Base-by-base conservation (phyloP, 352 stramenopile species). In the Pythium apleroticum region DNA sequence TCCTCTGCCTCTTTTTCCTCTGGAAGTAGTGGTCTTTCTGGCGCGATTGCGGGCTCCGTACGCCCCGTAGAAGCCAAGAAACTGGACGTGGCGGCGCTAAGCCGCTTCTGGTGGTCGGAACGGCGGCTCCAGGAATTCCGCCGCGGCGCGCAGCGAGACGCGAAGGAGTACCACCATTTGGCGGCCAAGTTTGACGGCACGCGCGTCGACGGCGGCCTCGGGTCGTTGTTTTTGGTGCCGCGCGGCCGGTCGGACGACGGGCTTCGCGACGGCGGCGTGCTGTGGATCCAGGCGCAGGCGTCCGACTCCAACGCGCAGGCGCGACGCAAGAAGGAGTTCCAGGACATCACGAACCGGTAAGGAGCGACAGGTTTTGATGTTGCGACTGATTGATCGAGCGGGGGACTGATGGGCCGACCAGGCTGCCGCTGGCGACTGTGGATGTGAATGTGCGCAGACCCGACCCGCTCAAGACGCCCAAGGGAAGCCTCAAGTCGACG, bases 241-340 rank as follows among this genome's bases (percentile, higher is more conserved):
- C 24, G 20, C 11, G n/a, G 27, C 6, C 43, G 48, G 11, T 45
- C 30, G 19, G 60, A 63, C 33, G 41, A 35, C 50, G 54, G 15
- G 4, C 54, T 56, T 9, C 63, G 63, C 14, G 52, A 66, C 17
- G 63, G 80, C 35, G 78, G 79, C 1, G 30, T 91, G 28, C 59
- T 88, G 52, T 91, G 83, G 83, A 35, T 84, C 10, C 83, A 90
- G 63, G 59, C 76, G 37, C 30, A 56, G 20, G 58, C 72, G 45
- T 81, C 75, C 14, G 83, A 90, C 66, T 88, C 75, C 37, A 75
- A 88, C 39, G 80, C 74, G 15, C 72, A 82, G 52, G 64, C 80
- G 41, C 45, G 60, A 24, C 78, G 80, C 50, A 84, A 76, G 64
- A 78, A 80, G 55, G 70, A 83, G 70, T 73, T 91, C 49, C 73